These are phyloP conservation scores for Heritiera fomes DNA, from an alignment of 345 rosid species.

Conservation along the genomic window DNA sequence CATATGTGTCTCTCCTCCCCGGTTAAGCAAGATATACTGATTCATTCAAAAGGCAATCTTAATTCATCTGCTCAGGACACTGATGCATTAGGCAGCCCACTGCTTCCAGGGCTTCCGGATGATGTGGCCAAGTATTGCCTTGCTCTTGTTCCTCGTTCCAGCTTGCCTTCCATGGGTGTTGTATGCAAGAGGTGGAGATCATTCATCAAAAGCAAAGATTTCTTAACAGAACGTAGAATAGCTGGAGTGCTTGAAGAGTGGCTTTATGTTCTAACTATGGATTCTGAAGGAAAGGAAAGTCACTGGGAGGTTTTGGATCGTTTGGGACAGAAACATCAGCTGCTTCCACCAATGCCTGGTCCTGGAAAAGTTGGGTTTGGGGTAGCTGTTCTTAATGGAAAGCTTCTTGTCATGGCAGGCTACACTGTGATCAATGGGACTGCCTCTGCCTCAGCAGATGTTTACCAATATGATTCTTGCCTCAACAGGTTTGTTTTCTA, in stretches of 20 bases:
- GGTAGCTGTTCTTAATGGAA: slow-evolving; percentile 68
- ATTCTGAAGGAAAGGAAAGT: slow-evolving; percentile 63
- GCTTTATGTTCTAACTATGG: slow-evolving; percentile 69
- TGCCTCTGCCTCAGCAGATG: slow-evolving; percentile 57
- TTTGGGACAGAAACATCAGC: slow-evolving; percentile 51
- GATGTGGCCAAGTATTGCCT: slow-evolving; percentile 84
- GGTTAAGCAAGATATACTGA: slow-evolving; percentile 24
- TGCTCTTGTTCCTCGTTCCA: slow-evolving; percentile 76
- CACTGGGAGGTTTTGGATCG: slow-evolving; percentile 85
- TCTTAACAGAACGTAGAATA: slow-evolving; percentile 57
- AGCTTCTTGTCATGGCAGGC: slow-evolving; percentile 82
- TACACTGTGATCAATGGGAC: slow-evolving; percentile 51
- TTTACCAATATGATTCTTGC: slow-evolving; percentile 76
- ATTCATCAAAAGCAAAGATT: slow-evolving; percentile 78
- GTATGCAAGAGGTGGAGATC: slow-evolving; percentile 90
- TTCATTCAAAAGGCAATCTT: slow-evolving; percentile 38
- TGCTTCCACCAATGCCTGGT: slow-evolving; percentile 84
- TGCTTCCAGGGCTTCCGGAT: slow-evolving; percentile 87
- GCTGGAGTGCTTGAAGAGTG: slow-evolving; percentile 84
- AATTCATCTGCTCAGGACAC: slow-evolving; percentile 35
- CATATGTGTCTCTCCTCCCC: slow-evolving; percentile 39
- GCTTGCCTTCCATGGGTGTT: slow-evolving; percentile 70
- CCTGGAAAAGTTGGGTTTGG: slow-evolving; percentile 66
- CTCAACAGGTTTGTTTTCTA: slow-evolving; percentile 66
- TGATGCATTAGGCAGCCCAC: slow-evolving; percentile 37